Percentiles rank a stretch among this genome's conserved stretches.
These are phyloP conservation scores for Azolla pinnata DNA, from an alignment of 75 land plant species.

Conservation along the genomic window DNA sequence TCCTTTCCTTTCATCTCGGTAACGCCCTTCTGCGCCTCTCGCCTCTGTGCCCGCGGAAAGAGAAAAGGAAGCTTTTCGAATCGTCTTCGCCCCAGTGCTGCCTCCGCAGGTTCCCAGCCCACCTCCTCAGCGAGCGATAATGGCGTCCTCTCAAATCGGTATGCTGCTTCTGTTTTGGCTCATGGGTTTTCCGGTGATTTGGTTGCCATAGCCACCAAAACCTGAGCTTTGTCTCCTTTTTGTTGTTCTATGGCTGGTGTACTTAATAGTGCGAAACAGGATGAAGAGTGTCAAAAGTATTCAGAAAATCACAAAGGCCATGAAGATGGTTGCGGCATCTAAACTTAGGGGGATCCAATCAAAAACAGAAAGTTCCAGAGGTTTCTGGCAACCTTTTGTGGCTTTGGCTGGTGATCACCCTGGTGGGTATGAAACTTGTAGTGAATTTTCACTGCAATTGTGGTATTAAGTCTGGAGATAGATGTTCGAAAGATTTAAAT, in stretches of 20 bases:
- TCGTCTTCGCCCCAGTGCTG: too few species aligned
- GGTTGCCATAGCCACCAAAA: not conserved
- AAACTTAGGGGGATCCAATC: constrained; percentile 74
- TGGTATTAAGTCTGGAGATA: too few species aligned
- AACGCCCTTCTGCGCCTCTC: too few species aligned
- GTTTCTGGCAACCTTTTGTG: constrained; percentile 95
- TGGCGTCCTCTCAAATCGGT: constrained; percentile 69
- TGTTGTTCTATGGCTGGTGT: not conserved
- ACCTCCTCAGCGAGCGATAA: too few species aligned
- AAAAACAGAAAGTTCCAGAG: constrained; percentile 83
- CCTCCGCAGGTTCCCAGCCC: too few species aligned
- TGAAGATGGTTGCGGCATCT: constrained; percentile 99
- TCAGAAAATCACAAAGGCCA: constrained; percentile 99
- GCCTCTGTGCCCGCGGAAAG: too few species aligned
- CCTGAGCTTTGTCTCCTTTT: not conserved
- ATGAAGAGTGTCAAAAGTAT: constrained; percentile 98
- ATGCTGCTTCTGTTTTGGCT: constrained; percentile 6
- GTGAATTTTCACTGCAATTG: too few species aligned
- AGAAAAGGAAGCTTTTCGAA: too few species aligned
- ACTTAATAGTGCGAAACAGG: constrained; percentile 63
- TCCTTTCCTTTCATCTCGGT: too few species aligned
- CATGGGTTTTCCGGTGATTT: not conserved
- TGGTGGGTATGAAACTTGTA: too few species aligned
- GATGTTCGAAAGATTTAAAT: too few species aligned
- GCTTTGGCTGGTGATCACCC: constrained; percentile 87